Base-by-base conservation (phyloP, 108 stramenopile species). In the Fragilaria crotonensis region DNA sequence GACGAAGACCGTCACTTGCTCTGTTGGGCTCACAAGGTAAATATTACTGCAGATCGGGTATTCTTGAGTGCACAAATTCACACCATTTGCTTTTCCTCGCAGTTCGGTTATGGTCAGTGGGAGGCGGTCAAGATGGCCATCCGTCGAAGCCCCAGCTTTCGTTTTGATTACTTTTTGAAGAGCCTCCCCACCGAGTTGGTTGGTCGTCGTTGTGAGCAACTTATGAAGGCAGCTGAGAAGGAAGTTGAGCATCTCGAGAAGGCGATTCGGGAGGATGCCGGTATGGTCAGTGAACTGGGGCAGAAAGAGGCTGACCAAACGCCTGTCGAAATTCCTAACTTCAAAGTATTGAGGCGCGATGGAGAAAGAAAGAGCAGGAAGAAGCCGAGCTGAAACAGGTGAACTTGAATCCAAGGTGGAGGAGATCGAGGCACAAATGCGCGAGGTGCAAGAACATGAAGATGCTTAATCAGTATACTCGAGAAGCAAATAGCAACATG, bases 61-160 rank as follows among this genome's bases (percentile, higher is more conserved):
- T 5, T 33, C 7, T 11, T 14, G 33, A 41, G 11, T 11, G 7
- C 36, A 41, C 7, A 41, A 41, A 33, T 9, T 30, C 18, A 33
- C 9, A 7, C 30, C 5, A 63, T 48, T 31, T 23, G 20, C 33
- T 23, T 54, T 55, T 2, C 7, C 31, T 48, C 41, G 9, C 52
- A 85, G 85, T 90, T 73, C 60, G 89, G 89, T 5, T 87, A 83
- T 41, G 89, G 89, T 0, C 83, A 93, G 70, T 93, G 91, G 91
- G 81, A 80, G 47, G 91, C 91, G 23, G 81, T 93, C 4, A 87
- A 83, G 57, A 79, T 89, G 75, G 87, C 91, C 1, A 87, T 93
- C n/a, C 73, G 87, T 7, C 68, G 91, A 33, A 84, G 77, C 59
- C 75, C 72, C 19, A 66, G 74, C 26, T 93, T 93, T 71, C 84